Conservation (phyloP, 768 basidiomycete genomes). For the Kwoniella europaea region DNA sequence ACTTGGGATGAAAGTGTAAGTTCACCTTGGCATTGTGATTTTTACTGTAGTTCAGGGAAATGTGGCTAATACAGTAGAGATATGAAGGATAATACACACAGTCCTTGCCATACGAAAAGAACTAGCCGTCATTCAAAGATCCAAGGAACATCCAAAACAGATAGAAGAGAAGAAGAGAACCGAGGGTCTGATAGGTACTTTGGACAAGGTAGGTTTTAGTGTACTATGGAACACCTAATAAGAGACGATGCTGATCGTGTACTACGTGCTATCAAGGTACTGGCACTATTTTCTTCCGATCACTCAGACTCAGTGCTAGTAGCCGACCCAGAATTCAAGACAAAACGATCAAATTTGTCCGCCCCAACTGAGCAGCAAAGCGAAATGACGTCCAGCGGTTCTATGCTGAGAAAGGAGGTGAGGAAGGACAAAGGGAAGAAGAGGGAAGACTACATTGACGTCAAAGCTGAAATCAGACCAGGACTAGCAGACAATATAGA, state of each 20-base stretch:
- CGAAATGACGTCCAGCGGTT: neutral
- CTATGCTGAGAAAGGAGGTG: neutral
- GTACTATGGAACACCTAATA: neutral
- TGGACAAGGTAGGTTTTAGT: constrained; percentile 25
- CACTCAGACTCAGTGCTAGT: neutral
- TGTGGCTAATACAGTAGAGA: neutral
- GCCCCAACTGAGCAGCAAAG: neutral
- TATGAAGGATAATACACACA: constrained; percentile 14
- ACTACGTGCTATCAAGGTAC: neutral
- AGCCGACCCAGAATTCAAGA: neutral
- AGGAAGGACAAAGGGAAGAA: neutral
- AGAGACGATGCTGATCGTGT: neutral
- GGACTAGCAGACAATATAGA: neutral
- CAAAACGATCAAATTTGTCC: neutral
- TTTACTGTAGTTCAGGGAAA: too few relatives aligned
- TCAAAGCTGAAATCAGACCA: neutral
- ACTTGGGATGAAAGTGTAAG: constrained; percentile 21
- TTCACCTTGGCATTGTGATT: too few relatives aligned
- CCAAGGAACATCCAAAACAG: neutral
- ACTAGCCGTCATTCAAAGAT: constrained; percentile 13
- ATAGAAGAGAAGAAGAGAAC: constrained; percentile 3
- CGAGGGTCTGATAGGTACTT: constrained; percentile 15
- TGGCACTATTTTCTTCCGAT: neutral
- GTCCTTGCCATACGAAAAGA: constrained; percentile 17
- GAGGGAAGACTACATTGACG: neutral